A percentile compares a stretch with the other conserved stretches of the same genome.
Evolutionary conservation across 129 eudicot genomes (phyloP).

Genomic region (Arctium lappa): DNA sequence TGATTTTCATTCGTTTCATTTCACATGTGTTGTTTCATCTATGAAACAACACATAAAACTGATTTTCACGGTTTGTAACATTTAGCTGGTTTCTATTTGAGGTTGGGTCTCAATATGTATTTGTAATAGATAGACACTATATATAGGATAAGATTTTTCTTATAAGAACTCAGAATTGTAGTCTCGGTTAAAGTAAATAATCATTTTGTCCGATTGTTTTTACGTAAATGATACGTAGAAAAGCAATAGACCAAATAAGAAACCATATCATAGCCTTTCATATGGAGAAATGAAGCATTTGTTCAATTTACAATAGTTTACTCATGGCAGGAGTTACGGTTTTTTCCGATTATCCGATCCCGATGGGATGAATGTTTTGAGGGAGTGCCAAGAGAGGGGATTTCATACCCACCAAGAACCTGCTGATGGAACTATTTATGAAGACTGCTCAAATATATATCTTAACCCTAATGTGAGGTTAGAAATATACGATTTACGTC

Average conservation of each 20-base stretch:
- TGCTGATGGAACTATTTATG: slow-evolving; percentile 51
- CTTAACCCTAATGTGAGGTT: slow-evolving; percentile 59
- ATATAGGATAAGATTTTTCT: too few species aligned
- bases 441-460: slow-evolving; percentile 65
- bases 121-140: too few species aligned
- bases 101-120: too few species aligned
- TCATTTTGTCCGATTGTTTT: too few species aligned
- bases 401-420: slow-evolving; percentile 61
- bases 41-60: too few species aligned
- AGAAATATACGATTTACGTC: slow-evolving; percentile 61
- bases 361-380: slow-evolving; percentile 53
- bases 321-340: slow-evolving; percentile 45
- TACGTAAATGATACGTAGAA: not conserved
- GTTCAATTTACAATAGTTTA: not conserved
- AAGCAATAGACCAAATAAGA: not conserved
- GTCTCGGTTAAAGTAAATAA: too few species aligned
- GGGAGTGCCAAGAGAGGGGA: slow-evolving; percentile 63
- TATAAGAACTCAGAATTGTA: too few species aligned
- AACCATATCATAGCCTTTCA: not conserved
- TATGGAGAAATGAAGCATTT: not conserved
- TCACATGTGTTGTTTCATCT: too few species aligned
- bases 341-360: slow-evolving; percentile 62
- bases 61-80: too few species aligned
- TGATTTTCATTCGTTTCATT: too few species aligned
- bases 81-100: too few species aligned